Percentiles rank a stretch among this genome's conserved stretches.
Conservation (phyloP, 2,329 filamentous ascomycete genomes). For the Pseudofabraea citricarpa region DNA sequence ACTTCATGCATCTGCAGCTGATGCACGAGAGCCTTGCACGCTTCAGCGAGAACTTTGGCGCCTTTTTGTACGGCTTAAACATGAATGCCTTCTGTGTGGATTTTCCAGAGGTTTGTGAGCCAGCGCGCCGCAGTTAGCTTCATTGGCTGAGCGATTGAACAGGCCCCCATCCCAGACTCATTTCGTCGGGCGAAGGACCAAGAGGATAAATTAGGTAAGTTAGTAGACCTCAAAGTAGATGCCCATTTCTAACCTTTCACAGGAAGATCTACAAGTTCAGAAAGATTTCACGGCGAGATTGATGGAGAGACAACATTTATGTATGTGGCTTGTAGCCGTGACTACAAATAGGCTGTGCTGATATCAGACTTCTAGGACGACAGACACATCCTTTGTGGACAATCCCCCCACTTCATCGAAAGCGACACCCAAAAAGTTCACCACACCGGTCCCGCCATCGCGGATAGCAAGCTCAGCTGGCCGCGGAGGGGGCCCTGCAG, state of each 20-base stretch:
- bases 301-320: slow-evolving; percentile 80
- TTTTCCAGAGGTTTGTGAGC: slow-evolving; percentile 74
- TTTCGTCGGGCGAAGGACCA: slow-evolving; percentile 64
- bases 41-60: slow-evolving; percentile 94
- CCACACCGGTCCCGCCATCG: slow-evolving; percentile 26
- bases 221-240: background rate
- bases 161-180: slow-evolving; percentile 81
- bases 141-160: slow-evolving; percentile 3
- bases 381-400: slow-evolving; percentile 86
- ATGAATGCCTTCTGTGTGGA: slow-evolving; percentile 99
- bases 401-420: slow-evolving; percentile 62
- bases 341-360: too few species aligned
- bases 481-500: slow-evolving; percentile 20
- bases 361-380: slow-evolving; percentile 68
- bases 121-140: background rate
- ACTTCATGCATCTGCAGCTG: slow-evolving; percentile 94
- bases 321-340: too few species aligned
- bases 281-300: slow-evolving; percentile 31
- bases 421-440: slow-evolving; percentile 38
- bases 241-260: slow-evolving; percentile 8
- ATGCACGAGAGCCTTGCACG: slow-evolving; percentile 93
- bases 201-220: slow-evolving; percentile 43
- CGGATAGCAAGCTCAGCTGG: slow-evolving; percentile 19
- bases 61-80: slow-evolving; percentile 91
- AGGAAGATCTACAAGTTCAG: slow-evolving; percentile 30